A percentile compares a stretch with the other conserved stretches of the same genome.
phyloP scores from a whole-genome alignment of 306 rosid genomes.

The Alnus rubra region DNA sequence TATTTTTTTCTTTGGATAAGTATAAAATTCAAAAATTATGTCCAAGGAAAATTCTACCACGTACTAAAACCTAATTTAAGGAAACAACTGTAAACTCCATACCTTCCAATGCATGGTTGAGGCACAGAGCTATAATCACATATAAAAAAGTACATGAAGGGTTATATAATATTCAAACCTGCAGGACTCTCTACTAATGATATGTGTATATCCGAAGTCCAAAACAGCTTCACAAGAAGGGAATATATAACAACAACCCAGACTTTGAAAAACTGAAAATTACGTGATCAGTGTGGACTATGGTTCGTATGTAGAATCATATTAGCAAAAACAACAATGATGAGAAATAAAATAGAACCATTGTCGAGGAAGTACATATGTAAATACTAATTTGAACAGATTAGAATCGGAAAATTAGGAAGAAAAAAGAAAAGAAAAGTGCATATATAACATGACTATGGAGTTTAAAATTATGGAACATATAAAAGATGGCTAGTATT shows the following conservation, averaged over 20 bases:
- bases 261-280: neutral
- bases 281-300: neutral
- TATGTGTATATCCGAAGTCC: conserved; percentile 16
- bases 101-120: conserved; percentile 43
- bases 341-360: neutral
- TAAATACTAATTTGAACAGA: neutral
- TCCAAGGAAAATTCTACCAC: conserved; percentile 1
- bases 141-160: conserved; percentile 32
- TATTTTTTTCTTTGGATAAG: neutral
- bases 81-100: conserved; percentile 33
- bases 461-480: neutral
- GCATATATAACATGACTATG: neutral
- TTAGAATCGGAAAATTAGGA: neutral
- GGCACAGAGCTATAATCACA: conserved; percentile 36
- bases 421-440: neutral
- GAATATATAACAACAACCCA: neutral
- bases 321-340: neutral
- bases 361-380: neutral
- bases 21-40: neutral
- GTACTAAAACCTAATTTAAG: conserved; percentile 17
- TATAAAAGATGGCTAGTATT: neutral
- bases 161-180: conserved; percentile 36
- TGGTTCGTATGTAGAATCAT: neutral
- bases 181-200: conserved; percentile 51
- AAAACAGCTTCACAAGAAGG: conserved; percentile 17